Evolutionary conservation across 768 basidiomycete species (phyloP).

Genomic region (Leccinum ochraceum): DNA sequence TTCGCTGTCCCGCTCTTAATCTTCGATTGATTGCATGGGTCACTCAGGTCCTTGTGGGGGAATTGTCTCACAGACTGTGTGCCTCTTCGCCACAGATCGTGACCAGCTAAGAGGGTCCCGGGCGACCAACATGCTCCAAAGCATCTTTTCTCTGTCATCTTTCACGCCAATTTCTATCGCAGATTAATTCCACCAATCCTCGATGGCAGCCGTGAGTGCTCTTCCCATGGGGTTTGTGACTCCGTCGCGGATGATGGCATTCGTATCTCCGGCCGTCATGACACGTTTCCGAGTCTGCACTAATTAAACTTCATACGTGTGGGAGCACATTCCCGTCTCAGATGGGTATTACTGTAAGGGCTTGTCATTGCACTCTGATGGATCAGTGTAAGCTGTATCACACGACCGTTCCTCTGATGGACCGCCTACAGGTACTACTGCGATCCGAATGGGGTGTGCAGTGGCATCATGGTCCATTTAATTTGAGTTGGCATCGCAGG

Average conservation of each 20-base stretch:
- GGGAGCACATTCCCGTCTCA: too few species aligned
- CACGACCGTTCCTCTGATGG: background rate
- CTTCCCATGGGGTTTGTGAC: background rate
- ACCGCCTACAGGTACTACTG: too few species aligned
- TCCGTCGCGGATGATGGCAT: background rate
- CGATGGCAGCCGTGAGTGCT: background rate
- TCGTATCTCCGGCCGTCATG: background rate
- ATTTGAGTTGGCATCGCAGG: background rate
- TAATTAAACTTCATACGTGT: background rate
- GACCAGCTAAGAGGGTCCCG: background rate
- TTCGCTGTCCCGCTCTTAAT: background rate
- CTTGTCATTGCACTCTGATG: background rate
- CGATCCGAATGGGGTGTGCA: background rate
- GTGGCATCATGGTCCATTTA: background rate
- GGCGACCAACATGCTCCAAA: background rate
- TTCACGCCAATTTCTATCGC: background rate
- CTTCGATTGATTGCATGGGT: background rate
- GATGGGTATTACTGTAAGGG: background rate
- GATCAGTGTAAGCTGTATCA: background rate
- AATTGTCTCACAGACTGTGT: slow-evolving; percentile 1
- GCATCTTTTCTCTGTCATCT: background rate
- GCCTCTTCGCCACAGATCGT: background rate
- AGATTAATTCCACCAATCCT: background rate
- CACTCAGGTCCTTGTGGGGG: background rate
- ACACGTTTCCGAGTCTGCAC: background rate